Evolutionary conservation across 2,329 filamentous ascomycete species (phyloP), one percentile per base, ranked within the genome.

Genomic region (Alternaria novae-zelandiae): DNA sequence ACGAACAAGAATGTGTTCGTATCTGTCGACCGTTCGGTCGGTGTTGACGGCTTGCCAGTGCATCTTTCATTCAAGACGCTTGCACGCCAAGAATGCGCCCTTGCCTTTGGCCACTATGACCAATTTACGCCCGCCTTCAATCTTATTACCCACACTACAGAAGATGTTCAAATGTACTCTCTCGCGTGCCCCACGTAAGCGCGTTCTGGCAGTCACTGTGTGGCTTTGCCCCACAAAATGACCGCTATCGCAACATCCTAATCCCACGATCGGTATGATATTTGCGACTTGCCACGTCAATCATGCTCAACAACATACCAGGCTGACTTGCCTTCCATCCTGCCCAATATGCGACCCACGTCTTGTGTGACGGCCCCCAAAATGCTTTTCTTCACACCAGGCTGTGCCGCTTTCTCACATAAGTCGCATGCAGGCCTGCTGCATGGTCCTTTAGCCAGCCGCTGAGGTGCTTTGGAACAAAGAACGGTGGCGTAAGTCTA

Each of bases 371-470:
- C 21, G n/a, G 23, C 36, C 47, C 56, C 36, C 47, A 54, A 32
- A 26, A 59, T 25, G 43, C 57, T 54, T 43, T 45, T 28, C 36
- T 53, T 45, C 57, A 15, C 23, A 32, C 23, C 30, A 43, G n/a
- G 41, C 26, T 46, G 50, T 59, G 50, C 57, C 57, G 47, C 50
- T 55, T 36, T 59, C 50, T 59, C 41, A 55, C 57, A 47, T 54
- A 46, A 28, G n/a, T 44, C 50, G 17, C 21, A 46, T 49, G 57
- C 50, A 43, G 50, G 50, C 21, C 50, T 20, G 4, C 49, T 55
- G 57, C 57, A 55, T 13, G 43, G 21, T 23, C 46, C 21, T 59
- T 59, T 59, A 59, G 20, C 57, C 50, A 59, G 57, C 57, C 57
- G 50, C 57, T 59, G 21, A 17, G 12, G n/a, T 59, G 47, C 28